Evolutionary conservation across 805 yeast species (phyloP).

Genomic region (Candida chauliodis): DNA sequence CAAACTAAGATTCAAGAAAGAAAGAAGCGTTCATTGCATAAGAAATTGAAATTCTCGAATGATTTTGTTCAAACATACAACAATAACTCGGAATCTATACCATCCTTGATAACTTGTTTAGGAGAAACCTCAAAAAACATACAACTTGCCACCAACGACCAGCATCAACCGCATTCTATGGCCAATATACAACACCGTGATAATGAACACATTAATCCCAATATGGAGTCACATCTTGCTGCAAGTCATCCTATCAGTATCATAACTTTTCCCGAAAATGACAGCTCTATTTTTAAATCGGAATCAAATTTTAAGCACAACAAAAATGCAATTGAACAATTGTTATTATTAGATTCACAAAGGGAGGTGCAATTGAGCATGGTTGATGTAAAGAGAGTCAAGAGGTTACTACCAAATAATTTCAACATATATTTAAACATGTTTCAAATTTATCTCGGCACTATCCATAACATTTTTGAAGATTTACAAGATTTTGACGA

Average conservation of each 20-base stretch:
- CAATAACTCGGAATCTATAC: conserved; percentile 8
- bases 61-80: conserved; percentile 11
- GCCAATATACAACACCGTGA: not conserved
- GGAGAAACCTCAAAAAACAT: conserved; percentile 3
- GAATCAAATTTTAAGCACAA: not conserved
- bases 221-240: not conserved
- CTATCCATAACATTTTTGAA: conserved; percentile 6
- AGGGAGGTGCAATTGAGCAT: conserved; percentile 8
- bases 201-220: not conserved
- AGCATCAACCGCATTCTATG: not conserved
- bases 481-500: conserved; percentile 10
- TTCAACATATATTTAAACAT: conserved; percentile 6
- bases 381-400: conserved; percentile 12
- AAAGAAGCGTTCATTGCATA: conserved; percentile 18
- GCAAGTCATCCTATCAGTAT: not conserved
- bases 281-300: not conserved
- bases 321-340: conserved; percentile 5
- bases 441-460: conserved; percentile 5
- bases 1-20: conserved; percentile 27
- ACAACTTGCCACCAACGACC: not conserved
- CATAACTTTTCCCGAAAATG: not conserved
- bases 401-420: conserved; percentile 10
- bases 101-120: conserved; percentile 7
- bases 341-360: conserved; percentile 6
- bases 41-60: conserved; percentile 6